These are phyloP conservation scores for Colletotrichum brevisporum DNA, from an alignment of 2,329 filamentous ascomycete genomes.

Conservation along the genomic window DNA sequence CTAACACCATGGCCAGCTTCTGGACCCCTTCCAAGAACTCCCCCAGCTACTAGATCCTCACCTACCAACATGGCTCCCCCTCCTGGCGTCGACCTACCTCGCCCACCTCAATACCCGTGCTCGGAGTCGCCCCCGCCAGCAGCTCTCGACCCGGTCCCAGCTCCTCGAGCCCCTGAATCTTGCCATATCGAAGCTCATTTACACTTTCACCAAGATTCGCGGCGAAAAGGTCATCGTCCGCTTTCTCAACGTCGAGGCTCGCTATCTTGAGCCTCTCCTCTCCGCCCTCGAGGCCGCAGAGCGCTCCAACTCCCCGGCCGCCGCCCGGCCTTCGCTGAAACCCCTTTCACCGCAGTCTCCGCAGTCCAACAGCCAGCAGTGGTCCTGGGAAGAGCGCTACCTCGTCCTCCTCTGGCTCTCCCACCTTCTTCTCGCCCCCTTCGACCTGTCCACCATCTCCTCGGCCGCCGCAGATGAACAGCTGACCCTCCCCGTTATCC, in stretches of 20 bases:
- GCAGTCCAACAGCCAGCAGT: constrained; percentile 45
- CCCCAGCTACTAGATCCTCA: constrained; percentile 93
- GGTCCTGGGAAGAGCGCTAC: constrained; percentile 91
- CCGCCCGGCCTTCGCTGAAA: constrained; percentile 24
- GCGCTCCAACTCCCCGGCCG: constrained; percentile 21
- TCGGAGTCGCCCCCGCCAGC: constrained; percentile 46
- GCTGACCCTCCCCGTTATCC: constrained; percentile 56
- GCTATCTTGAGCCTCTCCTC: constrained; percentile 85
- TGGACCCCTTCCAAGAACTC: constrained; percentile 95
- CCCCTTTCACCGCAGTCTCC: constrained; percentile 17
- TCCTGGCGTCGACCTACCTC: constrained; percentile 82
- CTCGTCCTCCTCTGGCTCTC: constrained; percentile 90
- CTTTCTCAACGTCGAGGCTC: constrained; percentile 92
- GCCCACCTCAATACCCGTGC: constrained; percentile 69
- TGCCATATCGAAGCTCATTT: constrained; percentile 85
- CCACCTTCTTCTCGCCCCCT: constrained; percentile 86
- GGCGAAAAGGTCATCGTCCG: constrained; percentile 93
- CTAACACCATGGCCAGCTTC: constrained; percentile 55
- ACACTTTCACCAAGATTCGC: constrained; percentile 93
- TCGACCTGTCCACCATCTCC: constrained; percentile 91
- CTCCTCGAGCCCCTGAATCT: constrained; percentile 71
- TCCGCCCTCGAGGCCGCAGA: constrained; percentile 77
- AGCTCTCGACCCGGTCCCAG: constrained; percentile 52
- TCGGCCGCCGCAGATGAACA: constrained; percentile 64
- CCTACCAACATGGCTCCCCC: constrained; percentile 81